Conservation (phyloP, 2,329 filamentous ascomycete species). For the Beauveria scarabaeidicola region DNA sequence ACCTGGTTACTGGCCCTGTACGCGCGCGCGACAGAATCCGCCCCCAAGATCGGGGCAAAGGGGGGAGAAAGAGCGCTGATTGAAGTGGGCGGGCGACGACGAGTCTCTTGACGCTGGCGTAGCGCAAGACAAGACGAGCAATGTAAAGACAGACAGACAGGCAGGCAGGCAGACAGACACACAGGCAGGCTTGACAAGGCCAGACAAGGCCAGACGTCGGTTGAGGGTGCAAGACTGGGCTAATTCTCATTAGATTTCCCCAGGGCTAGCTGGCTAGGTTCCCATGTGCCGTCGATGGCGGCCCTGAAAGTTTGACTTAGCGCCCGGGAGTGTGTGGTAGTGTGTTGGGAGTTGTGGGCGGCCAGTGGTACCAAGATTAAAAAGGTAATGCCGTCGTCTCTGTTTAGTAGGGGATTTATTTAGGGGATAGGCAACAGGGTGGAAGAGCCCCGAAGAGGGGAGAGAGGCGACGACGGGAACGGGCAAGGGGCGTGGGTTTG, state of each 20-base stretch:
- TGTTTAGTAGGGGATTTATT: background rate
- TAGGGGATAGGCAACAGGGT: background rate
- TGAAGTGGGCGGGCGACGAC: background rate
- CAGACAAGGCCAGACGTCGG: background rate
- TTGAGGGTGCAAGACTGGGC: background rate
- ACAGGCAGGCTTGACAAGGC: no score
- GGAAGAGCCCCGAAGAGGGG: background rate
- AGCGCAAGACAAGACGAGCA: background rate
- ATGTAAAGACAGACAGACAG: background rate
- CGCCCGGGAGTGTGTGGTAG: background rate
- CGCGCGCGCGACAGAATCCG: slow-evolving; percentile 4
- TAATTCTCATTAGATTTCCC: background rate
- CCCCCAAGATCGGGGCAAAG: background rate
- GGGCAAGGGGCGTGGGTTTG: background rate
- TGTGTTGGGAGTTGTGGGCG: background rate
- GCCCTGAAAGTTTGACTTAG: slow-evolving; percentile 8
- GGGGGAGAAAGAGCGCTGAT: background rate
- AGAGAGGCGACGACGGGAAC: background rate
- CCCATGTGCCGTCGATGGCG: background rate
- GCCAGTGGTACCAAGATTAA: slow-evolving; percentile 2
- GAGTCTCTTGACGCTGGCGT: background rate
- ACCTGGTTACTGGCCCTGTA: background rate
- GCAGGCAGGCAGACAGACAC: background rate
- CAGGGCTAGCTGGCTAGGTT: slow-evolving; percentile 1
- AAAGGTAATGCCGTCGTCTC: background rate